Evolutionary conservation across 148 eudicot genomes (phyloP).

Genomic region (Limonium bicolor): DNA sequence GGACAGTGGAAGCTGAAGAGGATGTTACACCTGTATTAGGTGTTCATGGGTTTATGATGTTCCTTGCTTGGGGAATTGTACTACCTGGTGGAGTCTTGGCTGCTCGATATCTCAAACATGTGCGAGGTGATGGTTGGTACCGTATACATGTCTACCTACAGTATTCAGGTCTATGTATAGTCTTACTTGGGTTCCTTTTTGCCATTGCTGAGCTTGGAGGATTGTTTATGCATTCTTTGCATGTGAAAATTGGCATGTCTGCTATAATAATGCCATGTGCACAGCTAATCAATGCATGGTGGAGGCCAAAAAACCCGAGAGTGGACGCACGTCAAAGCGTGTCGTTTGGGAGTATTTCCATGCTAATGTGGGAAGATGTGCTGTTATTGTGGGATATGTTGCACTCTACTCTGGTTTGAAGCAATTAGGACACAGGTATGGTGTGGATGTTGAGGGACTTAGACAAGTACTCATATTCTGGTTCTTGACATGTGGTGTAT

Average conservation of each 20-base stretch:
- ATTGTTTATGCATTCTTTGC: conserved; percentile 38
- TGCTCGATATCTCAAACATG: conserved; percentile 59
- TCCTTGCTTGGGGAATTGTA: conserved; percentile 82
- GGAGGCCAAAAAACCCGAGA: conserved; percentile 70
- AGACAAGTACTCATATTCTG: conserved; percentile 59
- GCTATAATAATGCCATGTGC: conserved; percentile 43
- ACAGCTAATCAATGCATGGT: conserved; percentile 58
- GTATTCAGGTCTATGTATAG: conserved; percentile 63
- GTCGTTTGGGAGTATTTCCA: conserved; percentile 72
- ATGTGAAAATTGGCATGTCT: conserved; percentile 64
- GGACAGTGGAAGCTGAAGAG: conserved; percentile 78
- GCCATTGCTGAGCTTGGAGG: conserved; percentile 89
- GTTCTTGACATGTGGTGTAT: conserved; percentile 44
- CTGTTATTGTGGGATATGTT: conserved; percentile 44
- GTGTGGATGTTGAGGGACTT: conserved; percentile 45
- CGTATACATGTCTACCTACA: conserved; percentile 66
- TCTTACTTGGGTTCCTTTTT: conserved; percentile 74
- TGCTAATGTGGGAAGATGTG: conserved; percentile 44
- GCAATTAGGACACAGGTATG: conserved; percentile 74
- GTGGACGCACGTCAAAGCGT: conserved; percentile 28
- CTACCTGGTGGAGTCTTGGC: conserved; percentile 74
- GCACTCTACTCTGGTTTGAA: conserved; percentile 70
- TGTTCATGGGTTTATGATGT: too few relatives aligned
- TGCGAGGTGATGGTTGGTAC: conserved; percentile 74
- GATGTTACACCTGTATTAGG: conserved; percentile 76